Base-by-base conservation (phyloP, 768 basidiomycete species). In the Suillus cothurnatus region DNA sequence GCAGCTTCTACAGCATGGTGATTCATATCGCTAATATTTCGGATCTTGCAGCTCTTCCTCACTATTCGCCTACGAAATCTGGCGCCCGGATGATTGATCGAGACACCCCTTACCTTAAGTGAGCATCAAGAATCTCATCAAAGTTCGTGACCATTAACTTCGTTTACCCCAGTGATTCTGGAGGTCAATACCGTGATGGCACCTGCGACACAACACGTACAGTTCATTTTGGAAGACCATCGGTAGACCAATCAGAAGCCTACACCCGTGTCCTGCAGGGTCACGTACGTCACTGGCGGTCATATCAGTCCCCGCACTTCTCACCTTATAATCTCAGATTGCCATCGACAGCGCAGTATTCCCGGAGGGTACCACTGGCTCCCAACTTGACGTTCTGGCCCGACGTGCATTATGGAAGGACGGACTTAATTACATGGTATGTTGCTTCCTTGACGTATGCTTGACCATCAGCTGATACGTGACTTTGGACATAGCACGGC, bases 251-350 rank as follows among this genome's bases (percentile, higher is more conserved):
- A 74, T 90, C 87, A 73, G 91, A 95, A 69, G 95, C 97, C 1
- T 99, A 89, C 77, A 99, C 97, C 36, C 84, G 95, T 55, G 97
- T 99, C 50, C 76, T 99, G 64, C 97, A 99, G 78, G 97, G 96
- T 9, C 97, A 99, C 80, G 93, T 94, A 81, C 71, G 92, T 84
- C 64, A 65, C 70, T 45, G 64, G 57, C 66, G 45, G 66, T 72
- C 66, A 66, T 72, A 66, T 70, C 61, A 68, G 9, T 28, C 45
- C 62, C 67, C 64, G 61, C 55, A 50, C 47, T 47, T 56, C 62
- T 63, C 64, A 68, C 57, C 70, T 75, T 61, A 59, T 55, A 63
- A 65, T 63, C 69, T 68, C 70, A 94, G 89, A 97, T 99, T 68
- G 94, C 94, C 31, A 93, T 98, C 71, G 94, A 96, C 77, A 86